A percentile compares a stretch with the other conserved stretches of the same genome.
phyloP scores from a whole-genome alignment of 2,329 filamentous ascomycete genomes.

The Colletotrichum trifolii region DNA sequence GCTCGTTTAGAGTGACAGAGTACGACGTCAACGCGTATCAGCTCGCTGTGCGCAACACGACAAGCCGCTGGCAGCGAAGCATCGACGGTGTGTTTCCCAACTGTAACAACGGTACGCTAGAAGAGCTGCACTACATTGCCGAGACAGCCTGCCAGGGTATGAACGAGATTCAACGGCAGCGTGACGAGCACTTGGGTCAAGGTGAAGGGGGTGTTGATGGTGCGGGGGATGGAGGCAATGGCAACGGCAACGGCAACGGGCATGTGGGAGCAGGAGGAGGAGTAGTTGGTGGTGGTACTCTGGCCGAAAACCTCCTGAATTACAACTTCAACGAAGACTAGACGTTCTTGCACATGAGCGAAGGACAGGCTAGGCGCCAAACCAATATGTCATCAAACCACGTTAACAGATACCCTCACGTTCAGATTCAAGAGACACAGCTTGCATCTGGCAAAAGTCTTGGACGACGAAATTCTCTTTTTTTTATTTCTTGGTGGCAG shows the following conservation, averaged over 20 bases:
- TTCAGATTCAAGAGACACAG: background rate
- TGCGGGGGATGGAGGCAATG: background rate
- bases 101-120: conserved; percentile 55
- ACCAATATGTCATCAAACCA: too few relatives aligned
- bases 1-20: conserved; percentile 43
- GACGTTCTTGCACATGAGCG: background rate
- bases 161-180: conserved; percentile 52
- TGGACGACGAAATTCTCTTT: background rate
- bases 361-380: too few relatives aligned
- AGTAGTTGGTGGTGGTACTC: conserved; percentile 12
- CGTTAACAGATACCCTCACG: too few relatives aligned
- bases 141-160: conserved; percentile 57
- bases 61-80: conserved; percentile 54
- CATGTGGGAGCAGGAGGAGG: background rate
- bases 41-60: conserved; percentile 51
- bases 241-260: conserved; percentile 1
- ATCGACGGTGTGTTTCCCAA: conserved; percentile 58
- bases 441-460: background rate
- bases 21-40: conserved; percentile 52
- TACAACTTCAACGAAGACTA: conserved; percentile 29
- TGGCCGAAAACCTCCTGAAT: conserved; percentile 34
- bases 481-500: conserved; percentile 1
- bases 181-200: conserved; percentile 22
- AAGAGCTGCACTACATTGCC: conserved; percentile 56
- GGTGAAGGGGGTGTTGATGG: conserved; percentile 10